Percentiles rank a stretch among this genome's conserved stretches.
Evolutionary conservation across 163 green algal species (phyloP).

Genomic region (Scenedesmus sp.): DNA sequence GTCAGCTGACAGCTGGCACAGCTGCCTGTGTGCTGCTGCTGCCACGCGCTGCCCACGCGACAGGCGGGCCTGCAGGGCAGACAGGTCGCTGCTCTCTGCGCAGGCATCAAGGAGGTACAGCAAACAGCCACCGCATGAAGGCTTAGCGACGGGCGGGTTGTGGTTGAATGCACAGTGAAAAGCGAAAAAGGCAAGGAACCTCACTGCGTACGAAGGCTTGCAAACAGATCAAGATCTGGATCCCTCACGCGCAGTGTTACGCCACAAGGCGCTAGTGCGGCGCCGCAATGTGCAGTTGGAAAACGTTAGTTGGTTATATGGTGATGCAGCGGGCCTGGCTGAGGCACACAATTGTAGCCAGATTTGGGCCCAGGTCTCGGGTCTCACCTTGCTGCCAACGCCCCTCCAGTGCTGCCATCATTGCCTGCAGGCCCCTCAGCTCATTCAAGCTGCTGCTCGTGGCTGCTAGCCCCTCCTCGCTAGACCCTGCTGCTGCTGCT

Average conservation of each 20-base stretch:
- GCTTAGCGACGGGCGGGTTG: no score
- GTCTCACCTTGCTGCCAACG: constrained; percentile 30
- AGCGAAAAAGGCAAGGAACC: no score
- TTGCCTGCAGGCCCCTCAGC: constrained; percentile 19
- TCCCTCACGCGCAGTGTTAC: no score
- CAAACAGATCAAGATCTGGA: no score
- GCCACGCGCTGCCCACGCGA: neutral
- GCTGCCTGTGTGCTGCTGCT: constrained; percentile 24
- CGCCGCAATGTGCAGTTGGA: no score
- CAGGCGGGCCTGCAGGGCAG: constrained; percentile 4
- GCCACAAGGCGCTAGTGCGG: no score
- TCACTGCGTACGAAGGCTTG: no score
- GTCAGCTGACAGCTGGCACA: constrained; percentile 43
- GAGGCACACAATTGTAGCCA: neutral
- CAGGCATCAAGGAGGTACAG: neutral
- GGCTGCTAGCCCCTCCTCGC: neutral
- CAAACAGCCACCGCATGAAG: neutral
- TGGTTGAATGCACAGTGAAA: no score
- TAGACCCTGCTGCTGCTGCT: neutral
- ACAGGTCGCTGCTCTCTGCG: constrained; percentile 4
- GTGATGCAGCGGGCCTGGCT: neutral
- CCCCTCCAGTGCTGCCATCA: constrained; percentile 9
- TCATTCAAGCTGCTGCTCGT: constrained; percentile 4
- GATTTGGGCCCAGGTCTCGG: neutral
- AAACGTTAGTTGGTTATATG: neutral